Base-by-base conservation (phyloP, 805 yeast species). In the Wickerhamiella sergipiensis region DNA sequence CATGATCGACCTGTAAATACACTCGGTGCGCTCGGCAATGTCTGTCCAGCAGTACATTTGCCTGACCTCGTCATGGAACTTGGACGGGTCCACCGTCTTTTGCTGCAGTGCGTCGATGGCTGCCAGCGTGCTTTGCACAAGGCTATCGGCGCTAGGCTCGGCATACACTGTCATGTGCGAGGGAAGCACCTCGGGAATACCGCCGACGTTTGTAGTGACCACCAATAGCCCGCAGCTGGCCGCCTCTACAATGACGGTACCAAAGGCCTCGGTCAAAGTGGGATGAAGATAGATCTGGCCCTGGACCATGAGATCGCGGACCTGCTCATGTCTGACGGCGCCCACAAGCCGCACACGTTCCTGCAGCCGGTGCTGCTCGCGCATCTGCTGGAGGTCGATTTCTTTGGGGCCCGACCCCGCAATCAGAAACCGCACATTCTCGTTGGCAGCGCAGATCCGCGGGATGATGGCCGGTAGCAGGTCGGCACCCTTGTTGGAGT, bases 321-420 rank as follows among this genome's bases (percentile, higher is more conserved):
- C 98, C 58, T 84, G 81, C 63, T 92, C 97, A 64, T 92, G 99
- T 42, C 83, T 78, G 0, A 92, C 83, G 13, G 88, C 80, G 1
- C 98, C 98, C 33, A 87, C 72, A 15, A 92, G 71, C 43, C 81
- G 79, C 1, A 92, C 97, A 47, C 95, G 72, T 48, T 90, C 95
- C 63, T 92, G 97, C 19, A 92, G 68, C 54, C 85, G 79, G 64
- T 81, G 76, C 53, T 79, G 76, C 64, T 92, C 99, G 47, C 95
- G 75, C 89, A 89, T 89, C 64, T 92, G 99, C 64, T 89, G 96
- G 50, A 92, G 71, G 60, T 92, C 97, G 9, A 92, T 78, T 58
- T 84, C 88, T 60, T 86, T 85, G 1, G 99, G 99, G 0, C 99
- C 99, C 66, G 87, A 94, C 12, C 99, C 99, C 2, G 97, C 99